These are phyloP conservation scores for Sphaerulina vaccinii DNA, from an alignment of 2,329 filamentous ascomycete species.

Conservation along the genomic window DNA sequence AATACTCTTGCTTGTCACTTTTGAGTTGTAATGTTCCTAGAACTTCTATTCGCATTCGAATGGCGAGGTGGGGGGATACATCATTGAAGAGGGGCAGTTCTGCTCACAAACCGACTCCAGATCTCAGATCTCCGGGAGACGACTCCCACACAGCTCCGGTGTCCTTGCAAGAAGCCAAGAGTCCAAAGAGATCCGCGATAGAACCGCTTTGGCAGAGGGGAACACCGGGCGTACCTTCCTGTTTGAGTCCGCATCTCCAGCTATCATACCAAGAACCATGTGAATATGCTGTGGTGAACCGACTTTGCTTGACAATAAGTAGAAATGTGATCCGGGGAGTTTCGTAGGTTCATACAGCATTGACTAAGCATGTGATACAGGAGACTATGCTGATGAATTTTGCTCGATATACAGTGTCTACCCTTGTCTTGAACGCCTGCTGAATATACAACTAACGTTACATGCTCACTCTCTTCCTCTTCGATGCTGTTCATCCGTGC, in stretches of 20 bases:
- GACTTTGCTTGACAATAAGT: not conserved
- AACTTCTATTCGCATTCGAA: constrained; percentile 1
- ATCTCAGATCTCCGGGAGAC: constrained; percentile 7
- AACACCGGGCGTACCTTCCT: constrained; percentile 12
- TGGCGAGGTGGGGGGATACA: constrained; percentile 5
- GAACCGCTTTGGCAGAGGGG: constrained; percentile 6
- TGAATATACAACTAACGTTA: constrained; percentile 30
- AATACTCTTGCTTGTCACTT: constrained; percentile 10
- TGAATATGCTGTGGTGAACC: not conserved
- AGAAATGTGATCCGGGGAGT: not conserved
- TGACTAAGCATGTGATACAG: not conserved
- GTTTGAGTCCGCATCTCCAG: constrained; percentile 4
- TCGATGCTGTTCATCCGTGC: constrained; percentile 11
- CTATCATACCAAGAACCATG: not conserved
- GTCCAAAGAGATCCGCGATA: constrained; percentile 12
- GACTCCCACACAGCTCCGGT: constrained; percentile 1
- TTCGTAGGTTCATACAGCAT: no score
- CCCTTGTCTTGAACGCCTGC: constrained; percentile 23
- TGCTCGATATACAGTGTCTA: constrained; percentile 21
- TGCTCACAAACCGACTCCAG: not conserved
- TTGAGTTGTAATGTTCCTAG: constrained; percentile 15
- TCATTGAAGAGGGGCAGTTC: constrained; percentile 11
- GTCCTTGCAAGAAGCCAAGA: constrained; percentile 6
- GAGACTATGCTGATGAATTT: not conserved
- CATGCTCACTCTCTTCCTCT: constrained; percentile 17